A percentile compares a stretch with the other conserved stretches of the same genome.
These are phyloP conservation scores for Conoideocrella luteorostrata DNA, from an alignment of 2,329 filamentous ascomycete genomes.

Conservation along the genomic window DNA sequence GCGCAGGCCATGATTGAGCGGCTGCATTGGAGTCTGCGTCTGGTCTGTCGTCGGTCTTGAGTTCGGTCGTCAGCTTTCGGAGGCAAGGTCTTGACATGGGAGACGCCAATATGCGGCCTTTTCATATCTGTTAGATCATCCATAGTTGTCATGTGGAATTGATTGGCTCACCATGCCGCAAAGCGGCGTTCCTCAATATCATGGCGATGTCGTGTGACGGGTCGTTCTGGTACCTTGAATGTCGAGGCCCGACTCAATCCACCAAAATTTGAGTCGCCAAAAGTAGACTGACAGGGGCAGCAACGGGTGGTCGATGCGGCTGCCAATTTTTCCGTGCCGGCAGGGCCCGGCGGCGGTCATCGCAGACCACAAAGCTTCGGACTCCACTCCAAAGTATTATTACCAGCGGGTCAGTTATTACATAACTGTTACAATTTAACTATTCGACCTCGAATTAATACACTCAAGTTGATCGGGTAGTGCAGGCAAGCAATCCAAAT, in stretches of 20 bases:
- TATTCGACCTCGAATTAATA: too few relatives aligned
- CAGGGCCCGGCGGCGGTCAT: not conserved
- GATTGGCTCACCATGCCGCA: slow-evolving; percentile 46
- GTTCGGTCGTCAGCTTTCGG: slow-evolving; percentile 27
- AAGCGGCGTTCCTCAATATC: slow-evolving; percentile 48
- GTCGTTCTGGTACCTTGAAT: slow-evolving; percentile 1
- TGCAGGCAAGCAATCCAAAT: too few relatives aligned
- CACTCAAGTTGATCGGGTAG: too few relatives aligned
- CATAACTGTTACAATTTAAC: too few relatives aligned
- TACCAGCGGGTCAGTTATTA: too few relatives aligned
- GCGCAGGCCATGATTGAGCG: slow-evolving; percentile 16
- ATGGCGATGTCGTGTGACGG: slow-evolving; percentile 30
- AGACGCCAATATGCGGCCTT: slow-evolving; percentile 40
- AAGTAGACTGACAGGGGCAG: not conserved
- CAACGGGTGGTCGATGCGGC: not conserved
- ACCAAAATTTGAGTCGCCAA: not conserved
- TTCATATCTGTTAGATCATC: slow-evolving; percentile 7
- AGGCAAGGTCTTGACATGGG: slow-evolving; percentile 30
- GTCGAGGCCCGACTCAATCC: not conserved
- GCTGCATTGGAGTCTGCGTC: slow-evolving; percentile 5
- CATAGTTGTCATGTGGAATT: not conserved
- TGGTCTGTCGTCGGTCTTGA: slow-evolving; percentile 12
- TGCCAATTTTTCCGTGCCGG: slow-evolving; percentile 15
- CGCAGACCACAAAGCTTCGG: too few relatives aligned
- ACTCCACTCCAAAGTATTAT: too few relatives aligned